Base-by-base conservation (phyloP, 176 grass and related monocot species). In the Pontederia paniculata region DNA sequence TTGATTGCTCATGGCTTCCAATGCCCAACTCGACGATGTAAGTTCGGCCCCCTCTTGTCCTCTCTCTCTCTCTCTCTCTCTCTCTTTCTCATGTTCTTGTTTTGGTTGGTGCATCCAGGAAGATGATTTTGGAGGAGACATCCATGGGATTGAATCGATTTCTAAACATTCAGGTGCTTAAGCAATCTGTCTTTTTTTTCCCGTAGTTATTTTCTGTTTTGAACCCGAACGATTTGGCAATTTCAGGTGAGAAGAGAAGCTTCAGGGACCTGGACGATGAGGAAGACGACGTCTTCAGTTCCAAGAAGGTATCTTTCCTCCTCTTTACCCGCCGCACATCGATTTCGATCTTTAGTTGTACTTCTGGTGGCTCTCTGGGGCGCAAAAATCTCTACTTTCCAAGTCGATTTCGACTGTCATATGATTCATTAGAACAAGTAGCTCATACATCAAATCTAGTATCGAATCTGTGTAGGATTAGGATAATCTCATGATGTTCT, bases 261-360 rank as follows among this genome's bases (percentile, higher is more conserved):
- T 89, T 83, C 64, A 76, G 73, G 43, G 90, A 95, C 73, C 71
- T 95, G 45, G 90, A 89, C 21, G 89, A 95, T 2, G 89, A 95
- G 2, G 84, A 89, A 0, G 89, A 89, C 7, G 90, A 89, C 52
- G 83, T 89, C 21, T 95, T 95, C 45, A 70, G 70, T 44, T 73
- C 66, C 16, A 95, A 95, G 73, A 89, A 89, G 85, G 85, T 89
- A 69, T 14, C 18, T 20, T 31, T n/a, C 1, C 21, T 47, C 44
- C n/a, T n/a, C n/a, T n/a, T n/a, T n/a, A n/a, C n/a, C n/a, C n/a
- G n/a, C n/a, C n/a, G n/a, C n/a, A n/a, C n/a, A 45, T 57, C 48
- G 6, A 1, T 31, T n/a, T 17, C 14, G 13, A 78, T 43, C 15
- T 8, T 73, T 54, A 10, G 31, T 21, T n/a, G n/a, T n/a, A n/a